phyloP scores from a whole-genome alignment of 2,329 filamentous ascomycete species.

The Elsinoe arachidis region DNA sequence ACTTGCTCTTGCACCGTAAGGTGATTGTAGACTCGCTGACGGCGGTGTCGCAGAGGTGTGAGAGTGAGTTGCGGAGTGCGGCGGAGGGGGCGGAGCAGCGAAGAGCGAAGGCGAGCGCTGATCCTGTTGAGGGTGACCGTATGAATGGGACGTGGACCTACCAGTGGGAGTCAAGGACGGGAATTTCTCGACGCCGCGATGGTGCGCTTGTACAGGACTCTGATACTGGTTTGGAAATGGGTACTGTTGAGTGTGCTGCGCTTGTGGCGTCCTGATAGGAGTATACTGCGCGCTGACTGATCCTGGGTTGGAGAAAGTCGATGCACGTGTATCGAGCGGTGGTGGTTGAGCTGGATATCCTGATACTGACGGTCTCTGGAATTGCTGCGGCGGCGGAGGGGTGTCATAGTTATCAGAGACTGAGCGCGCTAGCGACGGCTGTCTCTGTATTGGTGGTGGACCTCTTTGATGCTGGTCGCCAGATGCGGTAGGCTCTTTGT shows the following conservation, averaged over 20 bases:
- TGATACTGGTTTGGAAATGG: conserved; percentile 18
- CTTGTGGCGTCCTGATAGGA: conserved; percentile 22
- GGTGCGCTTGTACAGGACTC: conserved; percentile 23
- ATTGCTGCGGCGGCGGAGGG: conserved; percentile 13
- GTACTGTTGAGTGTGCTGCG: conserved; percentile 17
- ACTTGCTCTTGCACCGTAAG: conserved; percentile 25
- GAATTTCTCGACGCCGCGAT: conserved; percentile 12
- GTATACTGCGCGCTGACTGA: conserved; percentile 22
- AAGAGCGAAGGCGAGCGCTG: conserved; percentile 16
- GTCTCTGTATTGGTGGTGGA: not conserved
- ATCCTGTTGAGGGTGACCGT: conserved; percentile 16
- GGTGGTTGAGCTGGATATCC: conserved; percentile 16
- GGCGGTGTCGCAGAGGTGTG: conserved; percentile 28
- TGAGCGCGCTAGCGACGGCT: conserved; percentile 5
- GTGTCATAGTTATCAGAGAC: conserved; percentile 13
- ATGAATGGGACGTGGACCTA: conserved; percentile 14
- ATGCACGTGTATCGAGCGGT: conserved; percentile 18
- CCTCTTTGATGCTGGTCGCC: conserved; percentile 18
- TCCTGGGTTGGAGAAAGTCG: conserved; percentile 16
- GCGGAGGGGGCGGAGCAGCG: conserved; percentile 12
- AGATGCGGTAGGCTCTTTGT: conserved; percentile 23
- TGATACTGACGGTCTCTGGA: conserved; percentile 15
- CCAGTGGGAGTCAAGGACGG: conserved; percentile 1
- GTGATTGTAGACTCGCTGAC: conserved; percentile 26
- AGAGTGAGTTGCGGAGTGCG: conserved; percentile 10